These are phyloP conservation scores for Alternaria gansuensis DNA, from an alignment of 2,329 filamentous ascomycete species.

Conservation along the genomic window DNA sequence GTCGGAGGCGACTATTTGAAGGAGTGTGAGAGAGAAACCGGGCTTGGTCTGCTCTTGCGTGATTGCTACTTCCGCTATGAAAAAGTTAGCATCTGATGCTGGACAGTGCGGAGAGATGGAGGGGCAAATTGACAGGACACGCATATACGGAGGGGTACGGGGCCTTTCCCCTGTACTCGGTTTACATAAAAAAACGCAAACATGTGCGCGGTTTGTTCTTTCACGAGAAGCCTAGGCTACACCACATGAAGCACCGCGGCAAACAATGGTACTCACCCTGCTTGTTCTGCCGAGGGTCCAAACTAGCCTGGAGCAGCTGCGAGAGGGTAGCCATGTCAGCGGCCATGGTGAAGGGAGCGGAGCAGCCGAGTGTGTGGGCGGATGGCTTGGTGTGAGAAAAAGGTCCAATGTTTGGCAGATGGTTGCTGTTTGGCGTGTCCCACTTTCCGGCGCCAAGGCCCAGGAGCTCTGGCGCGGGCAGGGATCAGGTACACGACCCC, in stretches of 20 bases:
- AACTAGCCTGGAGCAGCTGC: constrained; percentile 86
- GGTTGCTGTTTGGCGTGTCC: constrained; percentile 28
- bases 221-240: not conserved
- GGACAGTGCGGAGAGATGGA: not conserved
- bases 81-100: constrained; percentile 30
- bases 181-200: not conserved
- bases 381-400: constrained; percentile 9
- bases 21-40: constrained; percentile 83
- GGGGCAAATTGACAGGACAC: not conserved
- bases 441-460: constrained; percentile 14
- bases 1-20: constrained; percentile 86
- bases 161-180: too few relatives aligned
- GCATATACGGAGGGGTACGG: not conserved
- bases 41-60: constrained; percentile 82
- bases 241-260: constrained; percentile 18
- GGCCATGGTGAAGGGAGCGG: constrained; percentile 60
- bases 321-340: constrained; percentile 71
- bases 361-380: constrained; percentile 10
- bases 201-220: not conserved
- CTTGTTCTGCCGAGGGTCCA: constrained; percentile 86
- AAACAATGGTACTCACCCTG: constrained; percentile 70
- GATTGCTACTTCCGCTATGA: constrained; percentile 80
- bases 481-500: constrained; percentile 22
- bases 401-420: constrained; percentile 28
- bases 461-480: constrained; percentile 20